phyloP scores from a whole-genome alignment of 805 yeast species.

The Wickerhamomyces alni region DNA sequence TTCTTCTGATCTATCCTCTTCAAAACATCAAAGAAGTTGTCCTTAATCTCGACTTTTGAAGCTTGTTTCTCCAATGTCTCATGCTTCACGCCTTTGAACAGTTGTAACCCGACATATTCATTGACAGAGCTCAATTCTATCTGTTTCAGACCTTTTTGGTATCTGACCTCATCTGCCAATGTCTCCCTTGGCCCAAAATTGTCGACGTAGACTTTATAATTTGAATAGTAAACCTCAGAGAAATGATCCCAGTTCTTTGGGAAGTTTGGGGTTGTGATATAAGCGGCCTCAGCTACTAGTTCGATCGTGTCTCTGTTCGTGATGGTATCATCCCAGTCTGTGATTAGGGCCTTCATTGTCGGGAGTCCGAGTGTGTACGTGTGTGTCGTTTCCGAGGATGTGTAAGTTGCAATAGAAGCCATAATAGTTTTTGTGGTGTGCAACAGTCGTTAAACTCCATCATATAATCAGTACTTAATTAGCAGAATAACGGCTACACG shows the following conservation, averaged over 20 bases:
- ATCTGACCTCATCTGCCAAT: conserved; percentile 36
- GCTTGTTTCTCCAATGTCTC: conserved; percentile 31
- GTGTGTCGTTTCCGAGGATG: too few relatives aligned
- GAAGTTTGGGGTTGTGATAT: conserved; percentile 30
- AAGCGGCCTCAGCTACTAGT: conserved; percentile 44
- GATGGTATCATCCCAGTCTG: conserved; percentile 68
- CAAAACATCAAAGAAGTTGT: conserved; percentile 25
- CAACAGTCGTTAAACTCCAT: too few relatives aligned
- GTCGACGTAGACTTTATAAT: conserved; percentile 27
- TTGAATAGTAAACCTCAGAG: conserved; percentile 34
- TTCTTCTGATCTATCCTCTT: conserved; percentile 2
- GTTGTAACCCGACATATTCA: conserved; percentile 30
- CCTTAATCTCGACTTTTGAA: conserved; percentile 29
- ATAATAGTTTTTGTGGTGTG: too few relatives aligned
- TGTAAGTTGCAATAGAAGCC: too few relatives aligned
- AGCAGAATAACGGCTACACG: too few relatives aligned
- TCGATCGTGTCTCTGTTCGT: conserved; percentile 50
- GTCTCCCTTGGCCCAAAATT: conserved; percentile 27
- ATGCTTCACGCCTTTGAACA: conserved; percentile 37
- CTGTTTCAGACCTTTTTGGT: conserved; percentile 36
- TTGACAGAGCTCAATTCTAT: conserved; percentile 46
- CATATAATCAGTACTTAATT: too few relatives aligned
- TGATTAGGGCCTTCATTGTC: conserved; percentile 28
- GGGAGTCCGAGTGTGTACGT: background rate
- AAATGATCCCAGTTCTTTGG: conserved; percentile 38